phyloP scores from a whole-genome alignment of 805 yeast genomes.

The Cyberlindnera maclurae region DNA sequence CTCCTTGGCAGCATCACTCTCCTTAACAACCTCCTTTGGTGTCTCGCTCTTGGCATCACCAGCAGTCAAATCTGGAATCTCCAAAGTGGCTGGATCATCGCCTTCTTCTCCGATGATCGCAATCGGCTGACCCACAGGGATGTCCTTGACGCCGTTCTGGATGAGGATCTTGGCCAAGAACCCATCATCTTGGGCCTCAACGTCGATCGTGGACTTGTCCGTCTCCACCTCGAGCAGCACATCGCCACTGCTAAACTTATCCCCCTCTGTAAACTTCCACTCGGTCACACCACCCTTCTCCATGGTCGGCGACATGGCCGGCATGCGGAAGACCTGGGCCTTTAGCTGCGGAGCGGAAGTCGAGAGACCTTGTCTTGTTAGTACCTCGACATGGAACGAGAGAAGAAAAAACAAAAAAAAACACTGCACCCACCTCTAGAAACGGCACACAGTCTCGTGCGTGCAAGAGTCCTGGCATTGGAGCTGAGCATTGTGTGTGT shows the following conservation, averaged over 20 bases:
- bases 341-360: conserved; percentile 15
- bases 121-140: conserved; percentile 84
- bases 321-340: conserved; percentile 68
- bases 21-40: conserved; percentile 14
- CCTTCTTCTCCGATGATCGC: conserved; percentile 85
- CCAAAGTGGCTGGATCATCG: conserved; percentile 66
- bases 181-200: conserved; percentile 91
- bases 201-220: conserved; percentile 77
- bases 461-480: background rate
- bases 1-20: conserved; percentile 20
- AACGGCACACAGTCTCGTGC: background rate
- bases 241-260: conserved; percentile 74
- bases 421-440: conserved; percentile 5
- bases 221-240: conserved; percentile 77
- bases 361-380: conserved; percentile 19
- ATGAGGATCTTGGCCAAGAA: conserved; percentile 65
- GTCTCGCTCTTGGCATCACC: conserved; percentile 1
- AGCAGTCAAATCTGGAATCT: conserved; percentile 38
- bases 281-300: conserved; percentile 86
- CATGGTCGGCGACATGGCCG: conserved; percentile 99
- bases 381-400: background rate
- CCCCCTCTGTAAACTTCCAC: conserved; percentile 83
- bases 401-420: background rate
- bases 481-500: conserved; percentile 10
- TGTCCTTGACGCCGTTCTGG: conserved; percentile 68